Base-by-base conservation (phyloP, 1,284 basidiomycete genomes). In the Rhizoctonia solani region DNA sequence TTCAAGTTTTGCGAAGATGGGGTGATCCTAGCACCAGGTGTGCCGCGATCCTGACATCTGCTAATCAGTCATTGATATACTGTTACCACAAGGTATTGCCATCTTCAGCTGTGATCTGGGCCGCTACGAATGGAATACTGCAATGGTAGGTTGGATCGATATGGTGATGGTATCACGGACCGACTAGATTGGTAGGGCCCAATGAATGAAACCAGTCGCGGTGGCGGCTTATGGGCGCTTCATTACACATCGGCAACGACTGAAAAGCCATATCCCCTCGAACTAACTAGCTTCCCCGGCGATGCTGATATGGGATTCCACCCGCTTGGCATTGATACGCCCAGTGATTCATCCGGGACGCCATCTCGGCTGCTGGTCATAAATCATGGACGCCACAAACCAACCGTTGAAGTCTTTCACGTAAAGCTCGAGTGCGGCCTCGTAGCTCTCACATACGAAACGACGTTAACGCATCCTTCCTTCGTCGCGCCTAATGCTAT, bases 401-500 rank as follows among this genome's bases (percentile, higher is more conserved):
- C 85, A 11, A 81, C 83, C 54, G 82, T 89, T 54, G 88, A 89
- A 74, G 85, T 88, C 58, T 89, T 89, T 72, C 44, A 77, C 80
- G 68, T 73, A 0, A 79, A 79, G 0, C 75, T 76, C 6, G 46
- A 39, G 39, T 42, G 32, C 9, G 21, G 13, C 21, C 5, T 21
- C 13, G 30, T 42, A 19, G 21, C 41, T 9, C 53, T 46, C 30
- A 21, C 23, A 9, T 72, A 75, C 25, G 85, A 83, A 21, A 79
- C 71, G 69, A 89, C 86, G 5, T 78, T 89, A 52, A 75, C 79
- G 25, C 83, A 82, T 4, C 79, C 79, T 4, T 80, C 80, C 61
- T 84, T 88, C 71, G 75, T 85, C 27, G 79, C 87, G 8, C 85
- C 87, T n/a, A 90, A 90, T 73, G 79, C 85, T 5, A 74, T 90